Percentiles rank a stretch among this genome's conserved stretches.
Evolutionary conservation across 2,329 filamentous ascomycete species (phyloP).

Genomic region (Phialemonium atrogriseum): DNA sequence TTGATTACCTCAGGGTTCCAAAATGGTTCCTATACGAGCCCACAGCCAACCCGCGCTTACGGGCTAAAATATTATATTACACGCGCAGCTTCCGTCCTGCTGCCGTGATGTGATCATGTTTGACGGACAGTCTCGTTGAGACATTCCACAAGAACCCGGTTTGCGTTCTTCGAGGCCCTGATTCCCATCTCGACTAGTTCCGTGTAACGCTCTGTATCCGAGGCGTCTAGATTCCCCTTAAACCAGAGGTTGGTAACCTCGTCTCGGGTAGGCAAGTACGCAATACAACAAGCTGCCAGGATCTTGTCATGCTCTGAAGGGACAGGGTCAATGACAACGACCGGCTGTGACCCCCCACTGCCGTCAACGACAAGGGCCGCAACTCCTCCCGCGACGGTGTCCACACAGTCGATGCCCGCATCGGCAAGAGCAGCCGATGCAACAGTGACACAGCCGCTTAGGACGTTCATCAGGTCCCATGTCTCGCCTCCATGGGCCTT

Average conservation of each 20-base stretch:
- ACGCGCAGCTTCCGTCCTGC: no score
- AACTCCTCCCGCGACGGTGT: conserved; percentile 81
- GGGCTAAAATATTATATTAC: no score
- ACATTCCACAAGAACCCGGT: conserved; percentile 30
- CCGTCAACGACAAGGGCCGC: conserved; percentile 60
- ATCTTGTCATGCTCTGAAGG: conserved; percentile 72
- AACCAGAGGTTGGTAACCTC: conserved; percentile 95
- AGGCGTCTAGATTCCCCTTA: conserved; percentile 56
- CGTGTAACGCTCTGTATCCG: conserved; percentile 30
- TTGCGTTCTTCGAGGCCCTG: conserved; percentile 31
- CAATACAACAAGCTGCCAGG: conserved; percentile 78
- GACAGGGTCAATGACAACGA: conserved; percentile 70
- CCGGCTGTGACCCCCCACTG: conserved; percentile 21
- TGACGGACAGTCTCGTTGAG: conserved; percentile 26
- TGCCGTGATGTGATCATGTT: conserved; percentile 2
- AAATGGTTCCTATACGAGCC: no score
- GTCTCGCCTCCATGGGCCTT: conserved; percentile 48
- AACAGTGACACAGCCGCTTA: conserved; percentile 88
- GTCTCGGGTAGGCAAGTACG: conserved; percentile 76
- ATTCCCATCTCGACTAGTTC: conserved; percentile 32
- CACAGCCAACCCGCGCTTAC: no score
- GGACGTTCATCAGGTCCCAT: conserved; percentile 85
- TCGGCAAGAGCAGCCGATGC: conserved; percentile 88
- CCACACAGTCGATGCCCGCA: conserved; percentile 92
- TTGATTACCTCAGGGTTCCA: no score